Evolutionary conservation across 2,329 filamentous ascomycete species (phyloP), one percentile per base, ranked within the genome.

Genomic region (Mycogone perniciosa): DNA sequence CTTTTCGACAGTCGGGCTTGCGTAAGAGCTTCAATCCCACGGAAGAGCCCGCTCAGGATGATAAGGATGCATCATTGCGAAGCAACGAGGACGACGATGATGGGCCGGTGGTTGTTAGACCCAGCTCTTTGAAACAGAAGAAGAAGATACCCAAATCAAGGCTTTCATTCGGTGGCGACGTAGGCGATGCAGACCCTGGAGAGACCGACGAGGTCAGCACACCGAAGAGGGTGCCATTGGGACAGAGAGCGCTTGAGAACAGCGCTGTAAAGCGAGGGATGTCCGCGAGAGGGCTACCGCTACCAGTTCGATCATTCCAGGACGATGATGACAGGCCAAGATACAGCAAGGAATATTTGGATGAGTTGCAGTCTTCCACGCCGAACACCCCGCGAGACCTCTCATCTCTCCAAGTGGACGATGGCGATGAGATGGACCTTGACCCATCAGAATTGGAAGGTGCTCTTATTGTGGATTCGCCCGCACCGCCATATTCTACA

Each of bases 261-360:
- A 88, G 80, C 61, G 80, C 85, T 0, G 72, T 64, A 64, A 86
- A 70, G 55, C 82, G 80, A 56, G 73, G 68, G 26, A 59, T 74
- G 5, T 66, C 72, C 0, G 67, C 76, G 1, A 73, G 61, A 68
- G 60, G 71, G 54, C 67, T 88, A 0, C 81, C 81, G 0, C 66
- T 81, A 50, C 75, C 82, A 6, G 75, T 79, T 1, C 9, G 50
- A 39, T 39, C 44, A 35, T 71, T 75, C 5, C 77, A 82, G 10
- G 70, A 69, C 8, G 83, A 88, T 10, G 82, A 86, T 11, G 84
- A 85, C 46, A 76, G 86, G 35, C 90, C 89, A 0, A 86, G 74
- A 52, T 97, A 99, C 66, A 95, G 80, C 71, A 88, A 87, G 62
- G 89, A 95, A 59, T 89, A 92, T 57, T 76, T 99, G 20, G 84